Conservation (phyloP, 1,139 yeast species). For the Geotrichum aggregatum region DNA sequence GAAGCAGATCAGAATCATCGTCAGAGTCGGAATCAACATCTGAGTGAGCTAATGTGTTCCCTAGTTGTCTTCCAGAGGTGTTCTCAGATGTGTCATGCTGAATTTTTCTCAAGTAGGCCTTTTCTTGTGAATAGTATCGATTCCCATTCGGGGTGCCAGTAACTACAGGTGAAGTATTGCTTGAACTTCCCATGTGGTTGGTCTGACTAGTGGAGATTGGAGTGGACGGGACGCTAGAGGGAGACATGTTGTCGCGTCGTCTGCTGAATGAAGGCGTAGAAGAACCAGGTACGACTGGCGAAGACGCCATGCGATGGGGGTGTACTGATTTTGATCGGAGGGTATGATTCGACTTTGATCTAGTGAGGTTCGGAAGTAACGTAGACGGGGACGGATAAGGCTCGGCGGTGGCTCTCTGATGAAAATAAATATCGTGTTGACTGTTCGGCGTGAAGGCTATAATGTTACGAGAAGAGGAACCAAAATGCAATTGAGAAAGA, state of each 20-base stretch:
- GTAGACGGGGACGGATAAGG: too few relatives aligned
- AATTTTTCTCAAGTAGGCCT: conserved; percentile 61
- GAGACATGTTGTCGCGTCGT: not conserved
- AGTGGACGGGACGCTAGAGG: not conserved
- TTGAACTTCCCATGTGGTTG: not conserved
- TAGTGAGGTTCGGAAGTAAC: too few relatives aligned
- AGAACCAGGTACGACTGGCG: not conserved
- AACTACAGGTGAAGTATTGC: too few relatives aligned
- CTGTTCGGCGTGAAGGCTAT: too few relatives aligned
- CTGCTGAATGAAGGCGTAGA: not conserved
- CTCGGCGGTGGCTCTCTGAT: too few relatives aligned
- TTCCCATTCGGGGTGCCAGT: not conserved
- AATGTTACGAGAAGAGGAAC: too few relatives aligned
- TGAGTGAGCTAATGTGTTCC: conserved; percentile 26
- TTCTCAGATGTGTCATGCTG: conserved; percentile 64
- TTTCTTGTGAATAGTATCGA: conserved; percentile 55
- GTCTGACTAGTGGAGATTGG: not conserved
- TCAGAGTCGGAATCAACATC: conserved; percentile 31
- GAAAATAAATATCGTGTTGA: too few relatives aligned
- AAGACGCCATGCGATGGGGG: not conserved
- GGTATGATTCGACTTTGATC: too few relatives aligned
- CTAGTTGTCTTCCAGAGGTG: conserved; percentile 35
- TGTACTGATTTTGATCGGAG: not conserved
- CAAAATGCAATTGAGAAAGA: too few relatives aligned
- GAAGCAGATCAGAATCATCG: conserved; percentile 28